Conservation (phyloP, 2,329 filamentous ascomycete genomes). For the Coleophoma eucalyptorum region DNA sequence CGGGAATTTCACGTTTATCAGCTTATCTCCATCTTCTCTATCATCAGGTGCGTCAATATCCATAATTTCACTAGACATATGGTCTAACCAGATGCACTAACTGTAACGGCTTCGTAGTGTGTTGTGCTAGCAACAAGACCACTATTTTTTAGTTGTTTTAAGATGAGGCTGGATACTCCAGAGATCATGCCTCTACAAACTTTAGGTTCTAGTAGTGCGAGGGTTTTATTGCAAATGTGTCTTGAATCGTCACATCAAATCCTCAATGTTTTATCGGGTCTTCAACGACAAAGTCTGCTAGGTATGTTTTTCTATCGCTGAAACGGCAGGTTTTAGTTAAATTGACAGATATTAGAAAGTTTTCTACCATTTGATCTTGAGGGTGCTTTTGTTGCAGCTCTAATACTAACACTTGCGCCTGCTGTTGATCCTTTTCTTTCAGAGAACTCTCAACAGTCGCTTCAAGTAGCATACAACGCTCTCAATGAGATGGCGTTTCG, state of each 20-base stretch:
- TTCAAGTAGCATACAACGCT: constrained; percentile 37
- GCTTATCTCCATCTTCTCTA: constrained; percentile 35
- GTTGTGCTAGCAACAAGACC: constrained; percentile 37
- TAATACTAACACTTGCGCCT: constrained; percentile 36
- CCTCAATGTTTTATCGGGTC: constrained; percentile 35
- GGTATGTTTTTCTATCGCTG: too few species aligned
- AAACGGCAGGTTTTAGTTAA: neutral
- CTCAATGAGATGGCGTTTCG: constrained; percentile 42
- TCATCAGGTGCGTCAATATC: constrained; percentile 26
- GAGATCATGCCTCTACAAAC: constrained; percentile 27
- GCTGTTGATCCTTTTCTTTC: constrained; percentile 31
- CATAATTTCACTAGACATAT: neutral
- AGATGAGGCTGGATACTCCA: constrained; percentile 27
- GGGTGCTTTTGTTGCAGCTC: constrained; percentile 36
- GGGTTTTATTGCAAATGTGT: constrained; percentile 33
- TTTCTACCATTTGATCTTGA: constrained; percentile 46
- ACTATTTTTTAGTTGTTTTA: constrained; percentile 38
- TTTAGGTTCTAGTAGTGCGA: constrained; percentile 32
- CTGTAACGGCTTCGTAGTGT: constrained; percentile 15
- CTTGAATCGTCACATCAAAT: constrained; percentile 39
- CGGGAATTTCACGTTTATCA: constrained; percentile 35
- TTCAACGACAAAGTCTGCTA: constrained; percentile 41
- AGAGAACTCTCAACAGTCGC: constrained; percentile 31
- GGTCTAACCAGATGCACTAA: neutral
- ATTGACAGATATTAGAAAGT: constrained; percentile 30